Percentiles rank a stretch among this genome's conserved stretches.
phyloP scores from a whole-genome alignment of 768 basidiomycete genomes.

The Collybiopsis confluens region DNA sequence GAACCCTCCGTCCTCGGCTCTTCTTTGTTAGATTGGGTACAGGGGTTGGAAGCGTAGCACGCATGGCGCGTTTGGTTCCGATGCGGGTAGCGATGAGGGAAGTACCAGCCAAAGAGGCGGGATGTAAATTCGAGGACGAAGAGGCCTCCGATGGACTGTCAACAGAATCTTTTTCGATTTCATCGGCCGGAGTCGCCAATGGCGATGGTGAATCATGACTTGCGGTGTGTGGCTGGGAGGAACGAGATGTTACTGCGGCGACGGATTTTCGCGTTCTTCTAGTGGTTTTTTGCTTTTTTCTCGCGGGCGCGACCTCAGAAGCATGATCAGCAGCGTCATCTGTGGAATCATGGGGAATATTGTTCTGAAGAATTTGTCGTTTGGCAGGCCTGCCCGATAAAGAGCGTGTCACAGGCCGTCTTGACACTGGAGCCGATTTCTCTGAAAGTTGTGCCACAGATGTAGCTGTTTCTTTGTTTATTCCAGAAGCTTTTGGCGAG shows the following conservation, averaged over 20 bases:
- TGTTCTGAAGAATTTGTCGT: slow-evolving; percentile 4
- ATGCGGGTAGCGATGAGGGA: slow-evolving; percentile 2
- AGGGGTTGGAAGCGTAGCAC: slow-evolving; percentile 36
- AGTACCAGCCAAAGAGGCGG: not conserved
- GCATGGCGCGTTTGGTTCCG: slow-evolving; percentile 6
- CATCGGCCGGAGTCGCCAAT: not conserved
- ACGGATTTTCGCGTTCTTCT: slow-evolving; percentile 1
- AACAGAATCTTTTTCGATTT: not conserved
- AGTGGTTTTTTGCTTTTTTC: slow-evolving; percentile 2
- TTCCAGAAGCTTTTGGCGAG: not conserved
- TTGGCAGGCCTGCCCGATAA: slow-evolving; percentile 4
- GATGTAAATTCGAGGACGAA: not conserved
- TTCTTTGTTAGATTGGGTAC: slow-evolving; percentile 62
- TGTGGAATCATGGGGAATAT: not conserved
- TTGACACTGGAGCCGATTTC: not conserved
- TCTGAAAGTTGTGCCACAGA: not conserved
- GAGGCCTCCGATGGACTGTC: not conserved
- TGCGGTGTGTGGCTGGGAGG: not conserved
- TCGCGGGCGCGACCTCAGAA: not conserved
- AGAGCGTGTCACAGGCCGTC: slow-evolving; percentile 6
- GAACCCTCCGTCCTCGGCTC: slow-evolving; percentile 57
- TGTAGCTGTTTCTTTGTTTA: not conserved
- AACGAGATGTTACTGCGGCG: not conserved
- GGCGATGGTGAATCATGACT: too few relatives aligned
- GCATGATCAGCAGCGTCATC: not conserved